A percentile compares a stretch with the other conserved stretches of the same genome.
These are phyloP conservation scores for Lavandula angustifolia DNA, from an alignment of 257 asterid genomes.

Conservation along the genomic window DNA sequence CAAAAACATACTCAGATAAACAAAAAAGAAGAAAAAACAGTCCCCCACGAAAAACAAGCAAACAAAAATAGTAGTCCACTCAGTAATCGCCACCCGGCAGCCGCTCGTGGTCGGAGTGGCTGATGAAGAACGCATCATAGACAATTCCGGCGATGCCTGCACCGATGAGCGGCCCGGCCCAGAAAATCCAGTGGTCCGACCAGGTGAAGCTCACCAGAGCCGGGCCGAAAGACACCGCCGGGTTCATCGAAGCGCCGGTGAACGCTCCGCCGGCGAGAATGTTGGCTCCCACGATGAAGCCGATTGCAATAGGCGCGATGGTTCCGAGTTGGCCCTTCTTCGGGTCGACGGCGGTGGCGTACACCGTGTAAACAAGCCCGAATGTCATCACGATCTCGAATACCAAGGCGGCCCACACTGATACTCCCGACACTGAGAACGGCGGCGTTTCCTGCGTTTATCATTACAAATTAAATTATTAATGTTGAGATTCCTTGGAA, in stretches of 20 bases:
- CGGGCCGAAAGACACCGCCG: conserved; percentile 78
- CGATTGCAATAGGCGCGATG: conserved; percentile 70
- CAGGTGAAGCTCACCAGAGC: conserved; percentile 62
- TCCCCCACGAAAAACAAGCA: neutral
- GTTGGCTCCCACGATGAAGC: conserved; percentile 74
- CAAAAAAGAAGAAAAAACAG: neutral
- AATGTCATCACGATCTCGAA: conserved; percentile 80
- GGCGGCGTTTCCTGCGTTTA: conserved; percentile 37
- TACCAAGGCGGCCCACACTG: conserved; percentile 57
- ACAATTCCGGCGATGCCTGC: conserved; percentile 61
- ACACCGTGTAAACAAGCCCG: conserved; percentile 77
- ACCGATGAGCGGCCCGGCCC: conserved; percentile 79
- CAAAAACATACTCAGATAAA: too few species aligned
- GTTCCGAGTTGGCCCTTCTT: conserved; percentile 66
- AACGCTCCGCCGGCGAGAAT: conserved; percentile 72
- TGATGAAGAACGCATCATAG: conserved; percentile 59
- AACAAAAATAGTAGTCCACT: too few species aligned
- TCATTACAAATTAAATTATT: too few species aligned
- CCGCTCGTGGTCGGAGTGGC: conserved; percentile 49
- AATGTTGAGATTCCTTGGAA: too few species aligned
- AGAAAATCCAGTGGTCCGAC: conserved; percentile 70
- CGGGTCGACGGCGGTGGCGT: conserved; percentile 77
- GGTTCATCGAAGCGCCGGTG: conserved; percentile 87
- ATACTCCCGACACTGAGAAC: conserved; percentile 43
- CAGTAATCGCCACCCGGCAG: conserved; percentile 38